A percentile compares a stretch with the other conserved stretches of the same genome.
phyloP scores from a whole-genome alignment of 306 rosid species.

The Trifolium subterraneum region DNA sequence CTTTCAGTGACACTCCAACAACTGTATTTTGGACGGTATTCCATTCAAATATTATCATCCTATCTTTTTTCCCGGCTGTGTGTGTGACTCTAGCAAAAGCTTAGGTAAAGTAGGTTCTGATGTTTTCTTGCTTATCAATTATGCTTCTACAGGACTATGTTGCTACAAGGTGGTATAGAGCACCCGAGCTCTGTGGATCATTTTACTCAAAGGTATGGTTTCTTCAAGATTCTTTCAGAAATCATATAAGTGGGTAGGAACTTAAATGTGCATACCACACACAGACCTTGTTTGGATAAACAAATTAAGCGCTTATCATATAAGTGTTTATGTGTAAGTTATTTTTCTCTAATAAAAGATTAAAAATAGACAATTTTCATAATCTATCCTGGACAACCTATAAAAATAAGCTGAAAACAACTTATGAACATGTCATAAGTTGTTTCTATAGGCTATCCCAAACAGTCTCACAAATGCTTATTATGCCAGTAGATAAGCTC shows the following conservation, averaged over 20 bases:
- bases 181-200: slow-evolving; percentile 97
- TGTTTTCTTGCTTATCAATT: slow-evolving; percentile 25
- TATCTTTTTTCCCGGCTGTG: slow-evolving; percentile 2
- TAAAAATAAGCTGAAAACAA: no score
- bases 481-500: no score
- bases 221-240: slow-evolving; percentile 36
- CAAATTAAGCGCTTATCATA: no score
- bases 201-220: slow-evolving; percentile 86
- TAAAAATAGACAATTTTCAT: no score
- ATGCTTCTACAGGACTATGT: slow-evolving; percentile 78
- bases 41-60: slow-evolving; percentile 25
- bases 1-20: slow-evolving; percentile 85
- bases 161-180: slow-evolving; percentile 99
- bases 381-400: no score
- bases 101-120: slow-evolving; percentile 25
- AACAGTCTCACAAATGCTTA: no score
- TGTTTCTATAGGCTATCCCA: neutral
- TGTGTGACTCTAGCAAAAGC: slow-evolving; percentile 15
- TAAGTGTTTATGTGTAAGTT: no score
- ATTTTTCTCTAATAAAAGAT: no score
- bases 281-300: no score
- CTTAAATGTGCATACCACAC: neutral
- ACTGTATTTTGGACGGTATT: slow-evolving; percentile 97
- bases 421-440: no score
- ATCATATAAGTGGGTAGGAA: neutral